A percentile compares a stretch with the other conserved stretches of the same genome.
Conservation (phyloP, 768 basidiomycete species). For the Mycena polygramma region DNA sequence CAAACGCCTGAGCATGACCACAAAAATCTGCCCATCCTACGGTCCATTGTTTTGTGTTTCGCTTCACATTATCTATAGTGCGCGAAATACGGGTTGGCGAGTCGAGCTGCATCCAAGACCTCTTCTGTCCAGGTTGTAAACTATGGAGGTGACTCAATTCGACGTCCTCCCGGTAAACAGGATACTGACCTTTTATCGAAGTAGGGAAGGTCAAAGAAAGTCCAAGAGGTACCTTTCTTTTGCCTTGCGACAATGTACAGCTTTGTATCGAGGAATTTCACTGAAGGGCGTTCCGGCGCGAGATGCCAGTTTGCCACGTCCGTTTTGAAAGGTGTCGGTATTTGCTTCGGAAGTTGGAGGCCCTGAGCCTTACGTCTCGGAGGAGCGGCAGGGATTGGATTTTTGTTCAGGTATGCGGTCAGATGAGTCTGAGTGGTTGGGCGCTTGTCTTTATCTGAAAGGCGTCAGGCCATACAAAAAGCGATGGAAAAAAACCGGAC, state of each 20-base stretch:
- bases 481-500: too few relatives aligned
- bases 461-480: too few relatives aligned
- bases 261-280: not conserved
- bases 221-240: not conserved
- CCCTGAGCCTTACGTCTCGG: too few relatives aligned
- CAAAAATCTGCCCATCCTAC: not conserved
- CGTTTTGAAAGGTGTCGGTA: not conserved
- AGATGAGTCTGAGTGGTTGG: too few relatives aligned
- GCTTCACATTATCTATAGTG: not conserved
- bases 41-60: not conserved
- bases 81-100: not conserved
- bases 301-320: not conserved
- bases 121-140: not conserved
- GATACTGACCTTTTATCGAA: not conserved
- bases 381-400: too few relatives aligned
- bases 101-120: not conserved
- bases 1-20: not conserved
- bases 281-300: not conserved
- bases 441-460: too few relatives aligned
- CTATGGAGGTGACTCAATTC: not conserved
- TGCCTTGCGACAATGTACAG: not conserved
- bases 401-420: too few relatives aligned
- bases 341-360: too few relatives aligned
- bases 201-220: not conserved
- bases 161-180: not conserved